These are phyloP conservation scores for Talaromyces rugulosus DNA, from an alignment of 2,329 filamentous ascomycete genomes.

Conservation along the genomic window DNA sequence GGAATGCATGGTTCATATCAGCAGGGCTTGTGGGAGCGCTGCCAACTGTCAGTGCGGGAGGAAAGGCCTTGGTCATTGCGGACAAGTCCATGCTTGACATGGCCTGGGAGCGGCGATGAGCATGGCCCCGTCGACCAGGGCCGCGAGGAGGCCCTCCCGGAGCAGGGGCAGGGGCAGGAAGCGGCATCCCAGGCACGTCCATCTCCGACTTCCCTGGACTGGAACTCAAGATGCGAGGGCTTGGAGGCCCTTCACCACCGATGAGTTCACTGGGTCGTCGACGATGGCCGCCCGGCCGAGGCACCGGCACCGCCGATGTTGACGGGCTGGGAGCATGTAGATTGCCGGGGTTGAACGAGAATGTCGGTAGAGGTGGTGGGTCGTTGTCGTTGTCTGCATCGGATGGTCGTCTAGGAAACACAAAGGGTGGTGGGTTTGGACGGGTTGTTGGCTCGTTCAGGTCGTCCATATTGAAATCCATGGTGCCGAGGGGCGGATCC, in stretches of 20 bases:
- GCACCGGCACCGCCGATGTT: slow-evolving; percentile 51
- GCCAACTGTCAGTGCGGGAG: slow-evolving; percentile 33
- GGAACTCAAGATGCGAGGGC: slow-evolving; percentile 61
- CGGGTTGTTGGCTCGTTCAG: background rate
- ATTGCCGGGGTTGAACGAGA: slow-evolving; percentile 35
- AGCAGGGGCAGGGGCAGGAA: slow-evolving; percentile 23
- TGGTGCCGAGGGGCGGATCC: slow-evolving; percentile 7
- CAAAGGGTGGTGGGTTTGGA: slow-evolving; percentile 7
- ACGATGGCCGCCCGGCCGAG: slow-evolving; percentile 59
- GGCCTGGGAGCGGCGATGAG: slow-evolving; percentile 73
- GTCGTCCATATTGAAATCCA: slow-evolving; percentile 11
- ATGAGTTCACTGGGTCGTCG: slow-evolving; percentile 84
- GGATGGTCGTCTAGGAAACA: slow-evolving; percentile 9
- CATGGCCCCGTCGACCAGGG: slow-evolving; percentile 63
- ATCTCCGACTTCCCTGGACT: slow-evolving; percentile 10
- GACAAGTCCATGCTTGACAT: slow-evolving; percentile 79
- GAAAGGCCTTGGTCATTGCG: slow-evolving; percentile 45
- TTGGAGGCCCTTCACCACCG: slow-evolving; percentile 55
- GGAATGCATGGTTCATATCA: slow-evolving; percentile 27
- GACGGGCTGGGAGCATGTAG: slow-evolving; percentile 43
- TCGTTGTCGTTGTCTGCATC: slow-evolving; percentile 28
- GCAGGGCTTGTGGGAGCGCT: slow-evolving; percentile 56
- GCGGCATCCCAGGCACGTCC: slow-evolving; percentile 11
- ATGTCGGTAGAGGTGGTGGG: slow-evolving; percentile 31
- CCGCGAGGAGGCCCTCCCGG: slow-evolving; percentile 41